phyloP scores from a whole-genome alignment of 192 early-diverging fungal species.

The Endogone sp. region DNA sequence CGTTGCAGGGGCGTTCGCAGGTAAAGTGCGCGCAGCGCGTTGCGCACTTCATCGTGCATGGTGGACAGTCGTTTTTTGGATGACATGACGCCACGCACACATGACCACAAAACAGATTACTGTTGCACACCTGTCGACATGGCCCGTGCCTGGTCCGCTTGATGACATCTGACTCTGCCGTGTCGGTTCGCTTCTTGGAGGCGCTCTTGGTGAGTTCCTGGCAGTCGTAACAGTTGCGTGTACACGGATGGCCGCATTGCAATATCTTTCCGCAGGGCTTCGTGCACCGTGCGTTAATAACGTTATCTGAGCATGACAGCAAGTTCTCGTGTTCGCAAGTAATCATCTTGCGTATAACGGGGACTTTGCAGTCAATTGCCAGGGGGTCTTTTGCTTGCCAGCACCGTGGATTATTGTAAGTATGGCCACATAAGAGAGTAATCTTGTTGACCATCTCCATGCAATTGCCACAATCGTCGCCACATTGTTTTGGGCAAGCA shows the following conservation, averaged over 20 bases:
- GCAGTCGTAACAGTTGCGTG: constrained; percentile 9
- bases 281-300: constrained; percentile 11
- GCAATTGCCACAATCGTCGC: constrained; percentile 17
- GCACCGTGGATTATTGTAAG: not conserved
- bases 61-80: constrained; percentile 12
- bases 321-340: not conserved
- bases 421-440: not conserved
- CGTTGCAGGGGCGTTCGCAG: not conserved
- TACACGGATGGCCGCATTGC: constrained; percentile 23
- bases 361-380: not conserved
- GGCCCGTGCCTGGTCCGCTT: not conserved
- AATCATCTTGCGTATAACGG: not conserved
- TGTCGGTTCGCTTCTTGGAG: not conserved
- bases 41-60: constrained; percentile 25
- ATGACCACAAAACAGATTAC: not conserved
- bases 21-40: constrained; percentile 24
- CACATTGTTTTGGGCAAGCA: constrained; percentile 12
- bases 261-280: constrained; percentile 12
- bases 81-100: not conserved
- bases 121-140: not conserved
- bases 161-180: not conserved
- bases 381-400: not conserved
- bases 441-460: not conserved
- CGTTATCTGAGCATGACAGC: not conserved
- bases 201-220: not conserved